These are phyloP conservation scores for Coccomyxa subellipsoidea DNA, from an alignment of 163 green algal species.

Conservation along the genomic window DNA sequence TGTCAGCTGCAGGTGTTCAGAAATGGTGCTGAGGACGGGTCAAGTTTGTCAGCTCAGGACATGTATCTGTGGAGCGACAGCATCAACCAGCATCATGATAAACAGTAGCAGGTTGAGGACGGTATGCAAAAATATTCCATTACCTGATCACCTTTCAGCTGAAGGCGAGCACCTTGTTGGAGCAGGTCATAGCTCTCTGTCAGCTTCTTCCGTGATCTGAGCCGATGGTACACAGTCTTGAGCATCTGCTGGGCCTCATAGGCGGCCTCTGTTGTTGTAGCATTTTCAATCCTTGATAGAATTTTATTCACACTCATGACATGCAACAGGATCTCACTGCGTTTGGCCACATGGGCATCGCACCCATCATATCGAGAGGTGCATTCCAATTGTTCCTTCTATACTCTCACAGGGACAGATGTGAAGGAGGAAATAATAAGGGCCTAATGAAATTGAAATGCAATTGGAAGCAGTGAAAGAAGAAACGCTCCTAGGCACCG, in stretches of 20 bases:
- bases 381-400: too few relatives aligned
- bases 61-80: too few relatives aligned
- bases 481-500: too few relatives aligned
- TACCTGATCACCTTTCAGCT: neutral
- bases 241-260: slow-evolving; percentile 15
- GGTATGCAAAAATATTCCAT: too few relatives aligned
- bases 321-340: neutral
- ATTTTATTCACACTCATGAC: neutral
- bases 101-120: too few relatives aligned
- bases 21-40: neutral
- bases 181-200: slow-evolving; percentile 9
- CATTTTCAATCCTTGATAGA: neutral
- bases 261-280: neutral
- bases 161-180: neutral
- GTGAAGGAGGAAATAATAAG: neutral
- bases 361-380: too few relatives aligned
- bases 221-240: slow-evolving; percentile 5
- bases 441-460: too few relatives aligned
- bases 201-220: neutral
- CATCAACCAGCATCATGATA: too few relatives aligned
- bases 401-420: too few relatives aligned
- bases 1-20: neutral
- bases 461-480: too few relatives aligned
- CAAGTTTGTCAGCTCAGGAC: neutral
- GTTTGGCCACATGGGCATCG: neutral